phyloP scores from a whole-genome alignment of 352 stramenopile species.

The Globisporangium rhizosaccharum region DNA sequence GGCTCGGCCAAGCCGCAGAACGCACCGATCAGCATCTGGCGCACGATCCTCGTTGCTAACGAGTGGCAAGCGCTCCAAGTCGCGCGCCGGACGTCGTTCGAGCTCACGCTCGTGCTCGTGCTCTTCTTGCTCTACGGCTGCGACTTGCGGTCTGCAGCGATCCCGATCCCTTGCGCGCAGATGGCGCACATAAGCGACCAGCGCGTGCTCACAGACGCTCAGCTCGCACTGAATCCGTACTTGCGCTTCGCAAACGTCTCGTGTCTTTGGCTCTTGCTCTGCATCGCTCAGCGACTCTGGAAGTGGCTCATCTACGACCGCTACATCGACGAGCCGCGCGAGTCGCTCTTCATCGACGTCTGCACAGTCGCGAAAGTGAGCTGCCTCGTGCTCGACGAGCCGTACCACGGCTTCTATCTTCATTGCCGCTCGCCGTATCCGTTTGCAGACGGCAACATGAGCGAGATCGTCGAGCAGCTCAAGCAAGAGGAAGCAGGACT shows the following conservation, averaged over 20 bases:
- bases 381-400: conserved; percentile 89
- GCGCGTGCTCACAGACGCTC: conserved; percentile 39
- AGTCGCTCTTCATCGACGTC: conserved; percentile 89
- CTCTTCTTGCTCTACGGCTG: conserved; percentile 87
- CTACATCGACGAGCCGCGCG: conserved; percentile 61
- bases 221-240: conserved; percentile 70
- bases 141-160: conserved; percentile 36
- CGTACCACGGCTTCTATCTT: conserved; percentile 93
- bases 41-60: conserved; percentile 93
- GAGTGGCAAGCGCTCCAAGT: conserved; percentile 92
- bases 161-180: conserved; percentile 52
- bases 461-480: conserved; percentile 88
- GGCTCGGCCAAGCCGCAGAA: conserved; percentile 39
- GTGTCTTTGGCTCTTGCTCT: conserved; percentile 82
- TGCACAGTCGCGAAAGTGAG: conserved; percentile 93
- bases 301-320: conserved; percentile 86
- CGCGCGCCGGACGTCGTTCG: conserved; percentile 65
- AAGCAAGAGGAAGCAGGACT: conserved; percentile 88
- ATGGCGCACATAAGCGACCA: conserved; percentile 34
- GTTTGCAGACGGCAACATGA: conserved; percentile 91
- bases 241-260: conserved; percentile 88
- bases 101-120: conserved; percentile 79
- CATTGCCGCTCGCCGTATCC: conserved; percentile 92
- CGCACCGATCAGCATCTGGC: conserved; percentile 87
- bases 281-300: conserved; percentile 77